Evolutionary conservation across 768 basidiomycete species (phyloP).

Genomic region (Mycena olivaceomarginata): DNA sequence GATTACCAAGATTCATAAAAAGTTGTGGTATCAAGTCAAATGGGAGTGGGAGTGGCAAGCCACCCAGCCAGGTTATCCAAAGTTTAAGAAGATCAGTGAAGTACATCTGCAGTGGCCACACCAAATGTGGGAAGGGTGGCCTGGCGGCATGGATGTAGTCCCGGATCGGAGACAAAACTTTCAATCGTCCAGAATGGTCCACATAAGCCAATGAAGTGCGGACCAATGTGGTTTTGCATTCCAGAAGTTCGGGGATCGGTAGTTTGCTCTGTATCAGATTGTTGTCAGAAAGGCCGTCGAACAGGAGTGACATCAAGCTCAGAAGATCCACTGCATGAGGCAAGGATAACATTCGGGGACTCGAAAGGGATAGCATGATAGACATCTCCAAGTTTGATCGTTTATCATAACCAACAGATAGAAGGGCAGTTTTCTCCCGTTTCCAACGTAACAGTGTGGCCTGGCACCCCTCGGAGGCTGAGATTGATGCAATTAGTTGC

Average conservation of each 20-base stretch:
- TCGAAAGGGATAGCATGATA: background rate
- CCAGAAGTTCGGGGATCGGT: too few species aligned
- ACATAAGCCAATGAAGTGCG: too few species aligned
- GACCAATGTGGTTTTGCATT: too few species aligned
- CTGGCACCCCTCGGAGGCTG: conserved; percentile 19
- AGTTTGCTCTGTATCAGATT: background rate
- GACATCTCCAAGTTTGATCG: background rate
- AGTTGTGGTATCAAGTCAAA: conserved; percentile 11
- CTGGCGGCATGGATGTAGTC: background rate
- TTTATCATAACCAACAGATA: background rate
- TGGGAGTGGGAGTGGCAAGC: background rate
- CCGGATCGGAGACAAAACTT: too few species aligned
- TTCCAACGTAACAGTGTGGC: background rate
- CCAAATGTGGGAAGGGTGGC: background rate
- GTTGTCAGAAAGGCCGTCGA: background rate
- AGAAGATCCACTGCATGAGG: background rate
- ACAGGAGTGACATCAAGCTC: background rate
- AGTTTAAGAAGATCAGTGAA: conserved; percentile 2
- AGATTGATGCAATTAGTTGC: conserved; percentile 10
- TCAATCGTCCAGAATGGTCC: too few species aligned
- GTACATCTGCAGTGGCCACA: background rate
- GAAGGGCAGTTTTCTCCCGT: conserved; percentile 1
- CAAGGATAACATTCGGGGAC: background rate
- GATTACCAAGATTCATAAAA: background rate
- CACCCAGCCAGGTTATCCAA: conserved; percentile 2